Percentiles rank a stretch among this genome's conserved stretches.
phyloP scores from a whole-genome alignment of 345 rosid species.

The Gossypium longicalyx region DNA sequence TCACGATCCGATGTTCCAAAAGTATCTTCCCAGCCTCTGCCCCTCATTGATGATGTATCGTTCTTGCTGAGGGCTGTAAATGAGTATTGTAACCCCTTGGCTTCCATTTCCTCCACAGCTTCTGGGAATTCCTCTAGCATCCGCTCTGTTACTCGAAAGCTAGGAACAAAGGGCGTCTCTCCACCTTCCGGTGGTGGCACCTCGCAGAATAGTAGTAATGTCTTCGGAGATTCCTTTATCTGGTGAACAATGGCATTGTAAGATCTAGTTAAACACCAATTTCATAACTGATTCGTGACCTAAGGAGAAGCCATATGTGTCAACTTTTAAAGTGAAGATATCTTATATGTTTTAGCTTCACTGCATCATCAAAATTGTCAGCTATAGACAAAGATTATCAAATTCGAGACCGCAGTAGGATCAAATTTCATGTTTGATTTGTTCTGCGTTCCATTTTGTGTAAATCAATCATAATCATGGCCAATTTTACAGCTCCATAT shows the following conservation, averaged over 20 bases:
- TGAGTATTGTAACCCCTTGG: conserved; percentile 47
- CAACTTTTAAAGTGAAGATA: not conserved
- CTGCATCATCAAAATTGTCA: not conserved
- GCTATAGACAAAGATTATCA: not conserved
- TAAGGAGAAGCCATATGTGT: not conserved
- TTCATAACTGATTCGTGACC: not conserved
- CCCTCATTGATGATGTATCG: conserved; percentile 52
- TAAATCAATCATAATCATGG: too few relatives aligned
- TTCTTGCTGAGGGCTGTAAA: conserved; percentile 39
- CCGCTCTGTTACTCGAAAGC: conserved; percentile 53
- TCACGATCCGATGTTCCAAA: conserved; percentile 43
- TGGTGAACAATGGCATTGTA: conserved; percentile 12
- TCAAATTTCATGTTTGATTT: too few relatives aligned
- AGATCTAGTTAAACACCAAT: not conserved
- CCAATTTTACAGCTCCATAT: too few relatives aligned
- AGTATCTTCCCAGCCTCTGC: conserved; percentile 67
- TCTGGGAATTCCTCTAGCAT: conserved; percentile 59
- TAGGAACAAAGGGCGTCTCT: conserved; percentile 68
- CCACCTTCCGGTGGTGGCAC: conserved; percentile 65
- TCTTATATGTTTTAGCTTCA: not conserved
- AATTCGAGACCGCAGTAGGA: not conserved
- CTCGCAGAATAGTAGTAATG: conserved; percentile 52
- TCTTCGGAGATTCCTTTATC: conserved; percentile 48
- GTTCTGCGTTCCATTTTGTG: too few relatives aligned
- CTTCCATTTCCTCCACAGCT: conserved; percentile 53